These are phyloP conservation scores for Colletotrichum cordylinicola DNA, from an alignment of 2,329 filamentous ascomycete species.

Conservation along the genomic window DNA sequence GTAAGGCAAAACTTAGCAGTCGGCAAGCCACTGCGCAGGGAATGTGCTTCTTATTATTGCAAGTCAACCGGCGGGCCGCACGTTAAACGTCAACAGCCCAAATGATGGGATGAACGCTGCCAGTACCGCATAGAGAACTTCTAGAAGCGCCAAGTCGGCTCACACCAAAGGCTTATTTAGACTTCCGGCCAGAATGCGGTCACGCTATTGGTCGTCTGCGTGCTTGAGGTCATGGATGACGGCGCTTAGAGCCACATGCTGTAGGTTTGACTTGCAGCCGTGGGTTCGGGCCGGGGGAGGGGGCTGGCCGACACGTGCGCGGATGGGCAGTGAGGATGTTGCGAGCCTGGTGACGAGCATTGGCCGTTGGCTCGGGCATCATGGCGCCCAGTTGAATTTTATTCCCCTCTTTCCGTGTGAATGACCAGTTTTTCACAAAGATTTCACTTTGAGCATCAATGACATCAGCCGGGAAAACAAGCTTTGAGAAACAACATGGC, in stretches of 20 bases:
- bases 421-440: neutral
- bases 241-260: neutral
- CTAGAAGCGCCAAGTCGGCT: neutral
- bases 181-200: neutral
- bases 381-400: neutral
- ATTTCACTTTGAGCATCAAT: neutral
- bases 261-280: neutral
- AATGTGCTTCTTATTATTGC: neutral
- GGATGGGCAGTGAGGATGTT: neutral
- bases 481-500: accelerated
- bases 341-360: neutral
- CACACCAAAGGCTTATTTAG: neutral
- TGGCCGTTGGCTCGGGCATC: neutral
- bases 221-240: neutral
- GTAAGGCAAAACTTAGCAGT: neutral
- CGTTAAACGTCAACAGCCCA: neutral
- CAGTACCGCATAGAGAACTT: neutral
- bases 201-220: neutral
- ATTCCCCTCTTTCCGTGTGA: neutral
- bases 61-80: neutral
- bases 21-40: neutral
- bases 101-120: neutral
- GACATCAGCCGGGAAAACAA: accelerated
- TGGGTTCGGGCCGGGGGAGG: neutral
- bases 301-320: neutral